Evolutionary conservation across 2,329 filamentous ascomycete species (phyloP), one percentile per base, ranked within the genome.

Genomic region (Tolypocladium endophyticum): DNA sequence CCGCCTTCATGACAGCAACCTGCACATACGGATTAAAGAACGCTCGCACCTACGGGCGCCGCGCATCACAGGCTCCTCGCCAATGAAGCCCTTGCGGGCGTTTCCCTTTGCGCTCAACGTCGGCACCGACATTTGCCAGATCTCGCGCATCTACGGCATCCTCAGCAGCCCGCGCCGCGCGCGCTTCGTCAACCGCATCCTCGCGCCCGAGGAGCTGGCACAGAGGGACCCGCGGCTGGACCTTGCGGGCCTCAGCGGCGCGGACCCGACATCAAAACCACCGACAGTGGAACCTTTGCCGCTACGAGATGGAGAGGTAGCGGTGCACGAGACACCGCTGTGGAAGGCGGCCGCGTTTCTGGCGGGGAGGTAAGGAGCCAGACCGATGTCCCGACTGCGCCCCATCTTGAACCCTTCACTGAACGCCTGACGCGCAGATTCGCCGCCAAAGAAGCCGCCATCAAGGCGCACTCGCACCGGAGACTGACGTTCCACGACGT

Each of bases 111-210:
- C 85, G 1, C 69, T 93, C 18, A 80, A 81, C 56, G 76, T 96
- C 58, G 92, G 92, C 60, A 93, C 84, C 55, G 92, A 96, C 70
- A 87, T 96, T 60, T 91, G 89, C 72, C 80, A 81, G 60, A 81
- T 91, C 60, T 73, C 79, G 0, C 85, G 91, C 59, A 84, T 96
- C 61, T 74, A 77, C 62, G 71, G 72, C 25, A 77, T 92, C 57
- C 72, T 93, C 58, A 71, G 69, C 23, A 70, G 75, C 33, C 70
- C 74, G 11, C 69, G 70, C 45, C 76, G 74, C 1, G 58, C 63
- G 6, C 75, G 75, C 36, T 83, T 85, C 65, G 68, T 84, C 56
- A 67, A 71, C 12, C 77, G 78, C 59, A 67, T 85, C 57, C 70
- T 85, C 30, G 72, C 76, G 4, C 67, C 72, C 0, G 71, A 77